Conservation (phyloP, 495 filamentous ascomycete genomes). For the Aspergillus sclerotiicarbonarius region DNA sequence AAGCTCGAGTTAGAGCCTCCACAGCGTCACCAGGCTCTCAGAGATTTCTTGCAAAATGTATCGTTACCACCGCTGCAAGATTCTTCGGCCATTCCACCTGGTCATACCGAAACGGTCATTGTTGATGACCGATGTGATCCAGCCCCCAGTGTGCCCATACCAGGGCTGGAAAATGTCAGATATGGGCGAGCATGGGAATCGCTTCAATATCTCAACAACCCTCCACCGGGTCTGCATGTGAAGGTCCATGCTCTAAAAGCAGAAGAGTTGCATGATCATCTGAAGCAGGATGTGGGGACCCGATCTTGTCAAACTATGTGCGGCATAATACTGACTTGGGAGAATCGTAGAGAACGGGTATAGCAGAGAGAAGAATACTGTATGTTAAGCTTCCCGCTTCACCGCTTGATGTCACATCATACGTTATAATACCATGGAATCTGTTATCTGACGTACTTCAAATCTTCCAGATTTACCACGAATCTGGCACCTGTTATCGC, state of each 20-base stretch:
- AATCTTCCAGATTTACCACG: too few relatives aligned
- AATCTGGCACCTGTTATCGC: too few relatives aligned
- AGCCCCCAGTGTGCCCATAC: background rate
- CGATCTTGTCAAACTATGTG: too few relatives aligned
- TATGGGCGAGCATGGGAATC: background rate
- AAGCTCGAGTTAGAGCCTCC: background rate
- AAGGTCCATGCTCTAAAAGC: background rate
- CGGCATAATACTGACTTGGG: too few relatives aligned
- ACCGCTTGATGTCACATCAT: too few relatives aligned
- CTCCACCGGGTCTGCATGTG: background rate
- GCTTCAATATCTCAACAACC: background rate
- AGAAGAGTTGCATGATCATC: background rate
- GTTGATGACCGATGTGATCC: constrained; percentile 4
- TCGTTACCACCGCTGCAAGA: too few relatives aligned
- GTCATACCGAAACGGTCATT: too few relatives aligned
- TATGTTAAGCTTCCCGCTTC: background rate
- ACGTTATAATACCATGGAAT: too few relatives aligned
- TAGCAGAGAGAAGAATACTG: background rate
- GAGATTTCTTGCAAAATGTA: constrained; percentile 1
- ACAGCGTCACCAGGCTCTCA: background rate
- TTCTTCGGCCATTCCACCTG: too few relatives aligned
- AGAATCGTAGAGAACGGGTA: background rate
- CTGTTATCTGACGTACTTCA: too few relatives aligned
- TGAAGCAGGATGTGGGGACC: background rate
- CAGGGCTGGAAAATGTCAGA: background rate